These are phyloP conservation scores for Nicotiana undulata DNA, from an alignment of 257 asterid genomes.

Conservation along the genomic window DNA sequence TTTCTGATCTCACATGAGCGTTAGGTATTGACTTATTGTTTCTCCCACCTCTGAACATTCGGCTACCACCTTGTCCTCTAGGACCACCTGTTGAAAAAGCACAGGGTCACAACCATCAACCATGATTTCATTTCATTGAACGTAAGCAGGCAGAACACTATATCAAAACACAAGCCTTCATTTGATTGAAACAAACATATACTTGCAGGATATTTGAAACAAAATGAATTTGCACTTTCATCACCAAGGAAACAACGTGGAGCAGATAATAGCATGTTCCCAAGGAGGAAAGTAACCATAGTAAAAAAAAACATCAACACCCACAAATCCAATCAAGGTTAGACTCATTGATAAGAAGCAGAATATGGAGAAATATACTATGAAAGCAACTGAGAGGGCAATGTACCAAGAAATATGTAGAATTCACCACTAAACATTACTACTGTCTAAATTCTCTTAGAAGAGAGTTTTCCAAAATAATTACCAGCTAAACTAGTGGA, in stretches of 20 bases:
- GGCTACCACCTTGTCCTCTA: conserved; percentile 42
- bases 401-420: background rate
- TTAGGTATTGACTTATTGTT: conserved; percentile 42
- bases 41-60: conserved; percentile 57
- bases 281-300: background rate
- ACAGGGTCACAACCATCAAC: background rate
- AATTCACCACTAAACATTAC: background rate
- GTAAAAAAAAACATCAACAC: background rate
- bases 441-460: background rate
- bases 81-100: conserved; percentile 31
- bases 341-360: background rate
- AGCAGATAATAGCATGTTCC: background rate
- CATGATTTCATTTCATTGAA: background rate
- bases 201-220: background rate
- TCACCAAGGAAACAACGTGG: background rate
- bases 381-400: background rate
- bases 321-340: background rate
- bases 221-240: background rate
- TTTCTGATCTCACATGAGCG: conserved; percentile 78
- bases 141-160: background rate
- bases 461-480: background rate
- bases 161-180: background rate
- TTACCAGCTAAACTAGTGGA: conserved; percentile 58
- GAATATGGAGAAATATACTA: background rate
- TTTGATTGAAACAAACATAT: background rate